Base-by-base conservation (phyloP, 768 basidiomycete genomes). In the Agaricus subrufescens region DNA sequence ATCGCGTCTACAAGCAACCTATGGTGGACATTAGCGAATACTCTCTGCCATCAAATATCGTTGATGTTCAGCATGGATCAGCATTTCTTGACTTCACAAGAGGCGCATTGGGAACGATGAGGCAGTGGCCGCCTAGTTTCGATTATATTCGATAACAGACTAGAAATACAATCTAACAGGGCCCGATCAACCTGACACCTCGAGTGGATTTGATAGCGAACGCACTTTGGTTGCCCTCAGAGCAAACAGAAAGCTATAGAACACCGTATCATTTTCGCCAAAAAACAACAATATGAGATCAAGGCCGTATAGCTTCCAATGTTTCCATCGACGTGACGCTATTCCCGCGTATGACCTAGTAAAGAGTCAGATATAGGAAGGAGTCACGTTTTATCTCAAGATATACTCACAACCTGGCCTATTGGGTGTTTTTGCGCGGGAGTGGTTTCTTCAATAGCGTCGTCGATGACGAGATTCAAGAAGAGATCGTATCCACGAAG, bases 401-500 rank as follows among this genome's bases (percentile, higher is more conserved):
- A 39, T 50, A 26, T 47, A 80, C 92, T 65, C 69, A 98, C 96
- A 50, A 97, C 89, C 50, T 92, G 95, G 26, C 95, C 95, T 63
- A 94, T 87, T 26, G 89, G 87, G 64, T 89, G 85, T 69, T 93
- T 94, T 74, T 94, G 89, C 4, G 89, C 94, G 12, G 91, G 88
- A 4, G 84, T 86, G 0, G 86, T 85, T 76, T 98, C 97, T 72
- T 99, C 97, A 64, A 87, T 70, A 9, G 93, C 91, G 66, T 98
- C 92, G 70, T 98, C 97, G 70, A 99, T 85, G 62, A 98, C 97
- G 39, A 99, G 81, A 72, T 99, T 99, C 69, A 99, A 76, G 79
- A 99, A 99, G 61, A 99, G 88, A 78, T 99, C 97, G 72, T 97
- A 99, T 51, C 97, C 97, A 60, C 97, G 87, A 50, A 99, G 75